Evolutionary conservation across 768 basidiomycete species (phyloP).

Genomic region (Calocybe gangraenosa): DNA sequence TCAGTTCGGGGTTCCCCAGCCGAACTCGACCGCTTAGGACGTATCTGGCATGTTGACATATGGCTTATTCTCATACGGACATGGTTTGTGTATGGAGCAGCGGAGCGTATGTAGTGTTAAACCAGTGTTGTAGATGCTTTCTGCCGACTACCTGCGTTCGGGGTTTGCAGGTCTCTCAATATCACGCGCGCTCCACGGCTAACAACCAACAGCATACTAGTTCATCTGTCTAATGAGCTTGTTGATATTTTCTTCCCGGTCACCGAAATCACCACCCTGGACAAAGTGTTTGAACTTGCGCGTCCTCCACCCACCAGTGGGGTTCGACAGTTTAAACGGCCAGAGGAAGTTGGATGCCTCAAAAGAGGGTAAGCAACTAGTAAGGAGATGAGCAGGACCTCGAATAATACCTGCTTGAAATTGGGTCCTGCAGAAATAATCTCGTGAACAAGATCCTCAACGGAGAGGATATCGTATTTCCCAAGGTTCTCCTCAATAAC

Average conservation of each 20-base stretch:
- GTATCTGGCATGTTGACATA: too few relatives aligned
- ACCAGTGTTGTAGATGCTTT: slow-evolving; percentile 9
- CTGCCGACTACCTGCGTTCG: slow-evolving; percentile 14
- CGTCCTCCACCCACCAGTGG: slow-evolving; percentile 95
- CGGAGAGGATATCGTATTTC: slow-evolving; percentile 92
- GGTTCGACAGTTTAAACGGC: slow-evolving; percentile 99
- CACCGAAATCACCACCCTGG: slow-evolving; percentile 95
- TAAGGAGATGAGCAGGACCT: neutral
- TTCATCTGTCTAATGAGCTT: slow-evolving; percentile 96
- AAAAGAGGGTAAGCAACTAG: slow-evolving; percentile 8
- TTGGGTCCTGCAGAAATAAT: slow-evolving; percentile 93
- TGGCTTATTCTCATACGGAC: slow-evolving; percentile 17
- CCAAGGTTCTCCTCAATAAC: slow-evolving; percentile 90
- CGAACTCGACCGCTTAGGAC: too few relatives aligned
- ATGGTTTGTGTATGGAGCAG: slow-evolving; percentile 3
- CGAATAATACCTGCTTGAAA: slow-evolving; percentile 83
- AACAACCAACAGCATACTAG: slow-evolving; percentile 31
- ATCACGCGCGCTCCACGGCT: slow-evolving; percentile 4
- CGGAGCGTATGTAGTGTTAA: slow-evolving; percentile 11
- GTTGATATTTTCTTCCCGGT: slow-evolving; percentile 97
- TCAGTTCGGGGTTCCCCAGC: too few relatives aligned
- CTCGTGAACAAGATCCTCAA: slow-evolving; percentile 98
- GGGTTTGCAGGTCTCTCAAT: slow-evolving; percentile 13
- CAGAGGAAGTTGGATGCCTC: slow-evolving; percentile 94
- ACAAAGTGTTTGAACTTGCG: slow-evolving; percentile 98